These are phyloP conservation scores for Cladobotryum protrusum DNA, from an alignment of 2,329 filamentous ascomycete genomes.

Conservation along the genomic window DNA sequence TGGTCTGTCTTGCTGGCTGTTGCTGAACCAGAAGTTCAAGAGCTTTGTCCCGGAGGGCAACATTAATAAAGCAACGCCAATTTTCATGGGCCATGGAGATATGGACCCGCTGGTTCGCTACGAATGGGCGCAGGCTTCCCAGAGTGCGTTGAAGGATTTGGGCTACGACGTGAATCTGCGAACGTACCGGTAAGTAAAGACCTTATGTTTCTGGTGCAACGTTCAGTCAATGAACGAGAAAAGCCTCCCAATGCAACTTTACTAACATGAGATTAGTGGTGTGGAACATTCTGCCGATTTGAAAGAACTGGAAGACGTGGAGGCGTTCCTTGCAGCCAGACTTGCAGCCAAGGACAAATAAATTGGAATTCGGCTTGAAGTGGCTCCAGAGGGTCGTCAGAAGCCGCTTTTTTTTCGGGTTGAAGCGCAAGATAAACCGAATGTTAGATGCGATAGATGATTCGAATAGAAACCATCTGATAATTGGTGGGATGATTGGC, in stretches of 20 bases:
- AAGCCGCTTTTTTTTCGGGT: no score
- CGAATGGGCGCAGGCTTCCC: conserved; percentile 60
- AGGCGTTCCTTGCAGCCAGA: conserved; percentile 46
- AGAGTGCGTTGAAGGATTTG: conserved; percentile 56
- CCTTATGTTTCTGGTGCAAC: not conserved
- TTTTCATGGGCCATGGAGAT: conserved; percentile 80
- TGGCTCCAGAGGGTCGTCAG: no score
- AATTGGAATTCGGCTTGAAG: not conserved
- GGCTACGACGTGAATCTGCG: conserved; percentile 72
- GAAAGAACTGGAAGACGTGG: conserved; percentile 76
- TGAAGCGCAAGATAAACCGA: no score
- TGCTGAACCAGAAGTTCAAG: conserved; percentile 49
- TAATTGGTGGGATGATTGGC: not conserved
- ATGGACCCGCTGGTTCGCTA: conserved; percentile 64
- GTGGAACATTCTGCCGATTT: conserved; percentile 71
- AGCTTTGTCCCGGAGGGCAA: conserved; percentile 28
- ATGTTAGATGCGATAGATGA: no score
- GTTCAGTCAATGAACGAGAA: no score
- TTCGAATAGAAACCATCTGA: no score
- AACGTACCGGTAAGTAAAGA: conserved; percentile 57
- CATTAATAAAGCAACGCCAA: conserved; percentile 58
- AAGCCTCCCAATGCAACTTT: no score
- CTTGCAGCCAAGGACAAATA: conserved; percentile 32
- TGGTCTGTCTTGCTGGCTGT: conserved; percentile 74
- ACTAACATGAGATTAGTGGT: conserved; percentile 37